Evolutionary conservation across 2,329 filamentous ascomycete species (phyloP), one percentile per base, ranked within the genome.

Genomic region (Coleophoma crateriformis): DNA sequence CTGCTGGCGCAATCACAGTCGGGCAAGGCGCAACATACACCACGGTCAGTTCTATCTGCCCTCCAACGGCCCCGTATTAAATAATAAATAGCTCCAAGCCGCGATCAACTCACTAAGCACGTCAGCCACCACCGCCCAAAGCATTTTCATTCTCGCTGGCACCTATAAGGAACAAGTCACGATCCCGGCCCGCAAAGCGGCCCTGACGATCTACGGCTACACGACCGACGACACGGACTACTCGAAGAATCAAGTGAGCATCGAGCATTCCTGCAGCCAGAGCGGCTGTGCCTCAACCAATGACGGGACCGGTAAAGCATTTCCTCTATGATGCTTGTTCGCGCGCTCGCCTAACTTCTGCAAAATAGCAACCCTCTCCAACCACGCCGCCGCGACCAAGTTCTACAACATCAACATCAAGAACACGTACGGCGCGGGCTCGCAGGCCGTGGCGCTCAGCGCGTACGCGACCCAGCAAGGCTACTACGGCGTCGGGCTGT

Each of bases 151-250:
- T 59, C 61, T 76, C 52, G 63, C 71, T 35, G 77, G 77, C 5
- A 78, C 72, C 40, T 81, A 81, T 66, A 64, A 67, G 17, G 77
- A 80, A 60, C 77, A 80, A 59, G 74, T 81, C 45, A 73, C 71
- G 58, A 69, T 81, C 45, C 64, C 70, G 14, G 58, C 60, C 4
- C 66, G 73, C 43, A 68, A 67, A 19, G 73, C 71, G 2, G 63
- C 69, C 11, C 62, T 80, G 33, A 75, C 73, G 4, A 72, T 82
- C 50, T 79, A 79, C 55, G 78, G 79, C 20, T 74, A 75, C 55
- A 80, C 79, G 1, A 56, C 60, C 15, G 67, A 73, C 45, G 67
- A 70, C 12, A 62, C 66, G 20, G 66, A 65, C 14, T 81, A 79
- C 61, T 54, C 62, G 3, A 61, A 61, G 22, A 82, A 82, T 61